Evolutionary conservation across 2,329 filamentous ascomycete species (phyloP).

Genomic region (Verticillium dahliae): DNA sequence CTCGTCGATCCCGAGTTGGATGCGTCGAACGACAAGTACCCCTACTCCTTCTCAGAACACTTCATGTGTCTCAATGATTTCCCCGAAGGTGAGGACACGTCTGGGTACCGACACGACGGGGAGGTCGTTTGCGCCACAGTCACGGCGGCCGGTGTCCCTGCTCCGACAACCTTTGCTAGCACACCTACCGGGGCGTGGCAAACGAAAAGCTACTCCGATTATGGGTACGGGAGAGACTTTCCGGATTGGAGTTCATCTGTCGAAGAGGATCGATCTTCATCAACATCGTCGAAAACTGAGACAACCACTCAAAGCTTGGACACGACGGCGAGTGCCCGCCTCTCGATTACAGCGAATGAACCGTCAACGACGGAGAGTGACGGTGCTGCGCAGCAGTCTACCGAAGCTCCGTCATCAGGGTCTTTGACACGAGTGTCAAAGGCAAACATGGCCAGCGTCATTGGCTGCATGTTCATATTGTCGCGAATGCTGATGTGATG

Average conservation of each 20-base stretch:
- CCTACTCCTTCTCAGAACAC: conserved; percentile 1
- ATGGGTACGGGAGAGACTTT: not conserved
- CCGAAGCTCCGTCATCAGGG: not conserved
- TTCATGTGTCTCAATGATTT: conserved; percentile 5
- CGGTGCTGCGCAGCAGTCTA: not conserved
- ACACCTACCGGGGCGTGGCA: not conserved
- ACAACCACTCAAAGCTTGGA: not conserved
- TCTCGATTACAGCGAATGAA: not conserved
- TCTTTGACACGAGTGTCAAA: not conserved
- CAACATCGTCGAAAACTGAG: not conserved
- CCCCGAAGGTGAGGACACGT: not conserved
- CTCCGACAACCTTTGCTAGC: not conserved
- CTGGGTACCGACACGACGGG: not conserved
- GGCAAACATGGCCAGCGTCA: not conserved
- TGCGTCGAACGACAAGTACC: not conserved
- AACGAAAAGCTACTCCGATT: not conserved
- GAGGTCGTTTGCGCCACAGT: conserved; percentile 2
- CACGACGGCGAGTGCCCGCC: not conserved
- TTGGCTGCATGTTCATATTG: not conserved
- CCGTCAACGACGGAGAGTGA: not conserved
- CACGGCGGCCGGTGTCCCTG: not conserved
- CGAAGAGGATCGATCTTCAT: not conserved
- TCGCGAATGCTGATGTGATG: not conserved
- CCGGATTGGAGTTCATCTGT: not conserved
- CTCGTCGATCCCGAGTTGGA: not conserved